Percentiles rank a stretch among this genome's conserved stretches.
Evolutionary conservation across 176 grass and related monocot species (phyloP).

Genomic region (Ensete ventricosum): DNA sequence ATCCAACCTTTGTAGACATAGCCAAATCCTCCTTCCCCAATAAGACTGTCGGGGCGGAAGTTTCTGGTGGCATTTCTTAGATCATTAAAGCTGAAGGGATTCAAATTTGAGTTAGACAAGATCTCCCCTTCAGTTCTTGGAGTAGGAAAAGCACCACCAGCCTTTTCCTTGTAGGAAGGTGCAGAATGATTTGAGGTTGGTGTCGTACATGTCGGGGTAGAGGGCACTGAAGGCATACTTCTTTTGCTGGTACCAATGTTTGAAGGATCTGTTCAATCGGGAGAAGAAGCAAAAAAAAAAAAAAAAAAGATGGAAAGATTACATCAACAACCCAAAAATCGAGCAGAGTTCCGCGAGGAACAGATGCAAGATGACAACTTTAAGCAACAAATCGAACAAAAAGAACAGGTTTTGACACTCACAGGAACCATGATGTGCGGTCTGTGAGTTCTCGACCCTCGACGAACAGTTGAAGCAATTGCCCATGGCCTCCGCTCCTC

Average conservation of each 20-base stretch:
- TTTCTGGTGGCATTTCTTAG: slow-evolving; percentile 81
- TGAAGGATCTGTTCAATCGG: slow-evolving; percentile 33
- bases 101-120: slow-evolving; percentile 67
- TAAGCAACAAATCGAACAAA: not conserved
- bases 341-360: slow-evolving; percentile 1
- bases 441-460: slow-evolving; percentile 47
- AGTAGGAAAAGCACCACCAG: slow-evolving; percentile 34
- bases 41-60: slow-evolving; percentile 63
- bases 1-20: slow-evolving; percentile 93
- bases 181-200: slow-evolving; percentile 44
- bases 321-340: slow-evolving; percentile 5
- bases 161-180: slow-evolving; percentile 42
- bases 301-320: not conserved
- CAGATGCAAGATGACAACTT: slow-evolving; percentile 18
- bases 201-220: slow-evolving; percentile 34
- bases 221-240: slow-evolving; percentile 47
- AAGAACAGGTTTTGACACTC: slow-evolving; percentile 29
- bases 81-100: slow-evolving; percentile 61
- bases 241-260: slow-evolving; percentile 49
- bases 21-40: slow-evolving; percentile 94
- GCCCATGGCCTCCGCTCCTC: slow-evolving; percentile 47
- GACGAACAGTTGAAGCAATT: slow-evolving; percentile 57
- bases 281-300: too few species aligned
- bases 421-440: slow-evolving; percentile 44
- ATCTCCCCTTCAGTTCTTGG: slow-evolving; percentile 71